Evolutionary conservation across 2,329 filamentous ascomycete genomes (phyloP), one percentile per base, ranked within the genome.

Genomic region (Coniochaeta sp.): DNA sequence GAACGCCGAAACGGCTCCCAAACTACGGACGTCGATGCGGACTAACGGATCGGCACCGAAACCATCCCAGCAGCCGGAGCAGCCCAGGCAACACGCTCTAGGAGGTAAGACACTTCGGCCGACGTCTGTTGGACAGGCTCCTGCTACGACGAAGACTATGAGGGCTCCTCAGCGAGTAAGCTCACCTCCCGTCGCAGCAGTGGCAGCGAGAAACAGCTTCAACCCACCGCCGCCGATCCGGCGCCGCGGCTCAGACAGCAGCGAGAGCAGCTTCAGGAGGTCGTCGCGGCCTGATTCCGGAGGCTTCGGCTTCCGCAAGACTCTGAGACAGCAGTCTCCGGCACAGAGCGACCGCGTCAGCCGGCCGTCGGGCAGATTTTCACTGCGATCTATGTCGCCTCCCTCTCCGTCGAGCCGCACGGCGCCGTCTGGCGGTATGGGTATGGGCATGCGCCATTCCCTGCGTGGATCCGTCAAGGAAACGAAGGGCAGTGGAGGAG

Each of bases 261-360:
- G 88, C 67, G 87, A 90, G 52, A 96, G 90, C 74, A 96, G 91
- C 70, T 96, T 96, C 76, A 89, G 84, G 68, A 87, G 90, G 31
- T 74, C 78, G 50, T 74, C 78, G 50, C 81, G 83, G 62, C 75
- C 81, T 40, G 70, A 76, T 58, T 70, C 72, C 6, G 73, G 74
- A 12, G 79, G 79, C 0, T 82, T 85, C 59, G 81, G 77, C 1
- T 90, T 96, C 79, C 87, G 87, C 61, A 82, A 79, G 58, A 91
- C 89, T 1, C 90, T 96, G 89, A 83, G 92, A 62, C 75, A 74
- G 28, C 70, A 77, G 22, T 71, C 74, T 17, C 65, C 70, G 7
- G 59, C 61, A 3, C 58, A 60, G 6, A 47, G 56, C 8, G 63
- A 64, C 9, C 14, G 24, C 1, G 62, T 63, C 7, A 62, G 64